phyloP scores from a whole-genome alignment of 1,284 basidiomycete species.

The Mycena citricolor region DNA sequence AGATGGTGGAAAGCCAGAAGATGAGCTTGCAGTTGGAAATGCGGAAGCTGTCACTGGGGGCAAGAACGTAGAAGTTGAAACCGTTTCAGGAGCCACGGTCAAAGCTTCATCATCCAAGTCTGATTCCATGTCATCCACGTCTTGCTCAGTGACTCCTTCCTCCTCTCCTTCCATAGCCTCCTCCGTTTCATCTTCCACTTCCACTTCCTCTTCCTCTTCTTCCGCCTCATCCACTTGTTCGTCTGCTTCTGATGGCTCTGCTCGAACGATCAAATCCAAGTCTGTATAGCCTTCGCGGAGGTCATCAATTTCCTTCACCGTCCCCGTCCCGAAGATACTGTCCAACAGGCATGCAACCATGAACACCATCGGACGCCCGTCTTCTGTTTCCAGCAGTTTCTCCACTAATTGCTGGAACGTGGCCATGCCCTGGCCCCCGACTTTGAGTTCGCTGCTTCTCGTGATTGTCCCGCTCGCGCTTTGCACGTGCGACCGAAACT shows the following conservation, averaged over 20 bases:
- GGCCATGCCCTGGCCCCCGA: slow-evolving; percentile 64
- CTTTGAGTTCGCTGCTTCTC: slow-evolving; percentile 58
- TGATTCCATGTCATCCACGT: slow-evolving; percentile 5
- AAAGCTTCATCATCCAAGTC: too few species aligned
- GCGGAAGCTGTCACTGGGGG: too few species aligned
- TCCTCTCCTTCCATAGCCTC: slow-evolving; percentile 21
- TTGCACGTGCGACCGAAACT: slow-evolving; percentile 81
- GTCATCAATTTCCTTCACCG: slow-evolving; percentile 72
- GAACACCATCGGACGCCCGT: slow-evolving; percentile 68
- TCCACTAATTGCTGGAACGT: slow-evolving; percentile 63
- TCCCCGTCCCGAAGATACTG: slow-evolving; percentile 67
- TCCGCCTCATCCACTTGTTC: slow-evolving; percentile 22
- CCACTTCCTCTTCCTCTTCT: slow-evolving; percentile 19
- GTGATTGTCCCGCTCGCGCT: slow-evolving; percentile 75
- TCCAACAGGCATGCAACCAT: slow-evolving; percentile 76
- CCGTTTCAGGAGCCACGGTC: too few species aligned
- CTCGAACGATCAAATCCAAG: slow-evolving; percentile 23
- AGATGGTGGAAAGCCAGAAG: too few species aligned
- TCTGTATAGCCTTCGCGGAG: slow-evolving; percentile 54
- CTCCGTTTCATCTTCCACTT: slow-evolving; percentile 10
- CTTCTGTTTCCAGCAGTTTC: slow-evolving; percentile 50
- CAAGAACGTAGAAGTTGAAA: too few species aligned
- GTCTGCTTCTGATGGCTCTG: slow-evolving; percentile 27
- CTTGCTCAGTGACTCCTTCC: slow-evolving; percentile 13
- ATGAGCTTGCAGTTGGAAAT: too few species aligned